Evolutionary conservation across 306 rosid genomes (phyloP).

Genomic region (Hippophae tibetana): DNA sequence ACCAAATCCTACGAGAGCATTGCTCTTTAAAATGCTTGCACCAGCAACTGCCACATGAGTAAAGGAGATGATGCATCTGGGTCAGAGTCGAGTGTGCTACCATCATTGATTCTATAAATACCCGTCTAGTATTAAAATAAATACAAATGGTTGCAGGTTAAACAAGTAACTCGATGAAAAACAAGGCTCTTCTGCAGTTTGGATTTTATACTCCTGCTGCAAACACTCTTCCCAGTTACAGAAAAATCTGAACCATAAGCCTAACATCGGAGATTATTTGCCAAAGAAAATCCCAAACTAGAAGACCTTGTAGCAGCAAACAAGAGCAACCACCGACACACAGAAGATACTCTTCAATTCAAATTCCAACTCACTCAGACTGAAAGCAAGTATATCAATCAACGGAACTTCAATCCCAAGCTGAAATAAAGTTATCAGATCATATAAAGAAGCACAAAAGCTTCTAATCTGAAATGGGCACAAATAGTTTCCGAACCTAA

Average conservation of each 20-base stretch:
- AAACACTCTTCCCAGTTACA: slow-evolving; percentile 20
- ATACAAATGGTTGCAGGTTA: slow-evolving; percentile 29
- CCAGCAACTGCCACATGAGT: slow-evolving; percentile 9
- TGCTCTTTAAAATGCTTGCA: slow-evolving; percentile 15
- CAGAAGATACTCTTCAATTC: slow-evolving; percentile 3
- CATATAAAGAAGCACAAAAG: too few species aligned
- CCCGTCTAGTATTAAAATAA: slow-evolving; percentile 30
- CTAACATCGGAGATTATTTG: slow-evolving; percentile 19
- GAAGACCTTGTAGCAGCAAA: too few species aligned
- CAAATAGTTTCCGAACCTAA: too few species aligned
- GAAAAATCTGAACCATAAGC: slow-evolving; percentile 16
- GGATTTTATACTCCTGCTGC: slow-evolving; percentile 17
- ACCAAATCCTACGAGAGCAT: slow-evolving; percentile 12
- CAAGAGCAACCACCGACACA: too few species aligned
- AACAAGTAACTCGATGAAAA: slow-evolving; percentile 18
- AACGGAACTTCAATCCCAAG: too few species aligned
- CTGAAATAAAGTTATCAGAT: too few species aligned
- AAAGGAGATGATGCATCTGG: slow-evolving; percentile 5
- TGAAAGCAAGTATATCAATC: not conserved
- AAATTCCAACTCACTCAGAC: slow-evolving; percentile 16
- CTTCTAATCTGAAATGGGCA: too few species aligned
- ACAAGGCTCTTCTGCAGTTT: slow-evolving; percentile 18
- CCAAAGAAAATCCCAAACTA: not conserved
- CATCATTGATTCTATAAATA: slow-evolving; percentile 20
- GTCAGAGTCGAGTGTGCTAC: slow-evolving; percentile 28